Evolutionary conservation across 2,329 filamentous ascomycete genomes (phyloP), one percentile per base, ranked within the genome.

Genomic region (Penicillium nordicum): DNA sequence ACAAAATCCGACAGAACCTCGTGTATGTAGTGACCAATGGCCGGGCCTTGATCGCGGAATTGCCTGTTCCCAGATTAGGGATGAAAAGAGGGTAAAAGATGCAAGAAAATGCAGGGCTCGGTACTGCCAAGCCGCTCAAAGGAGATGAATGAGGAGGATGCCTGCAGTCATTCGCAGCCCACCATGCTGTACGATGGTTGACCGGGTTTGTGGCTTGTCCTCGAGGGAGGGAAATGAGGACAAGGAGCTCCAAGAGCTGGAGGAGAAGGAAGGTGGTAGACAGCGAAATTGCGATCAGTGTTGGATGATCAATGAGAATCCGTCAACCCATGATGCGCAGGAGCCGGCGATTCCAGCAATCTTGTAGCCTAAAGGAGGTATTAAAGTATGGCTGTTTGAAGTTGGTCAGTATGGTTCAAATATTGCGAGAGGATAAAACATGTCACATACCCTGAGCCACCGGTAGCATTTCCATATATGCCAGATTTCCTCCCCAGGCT

Each of bases 341-440:
- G 89, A 90, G 55, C 94, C 94, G 11, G 90, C 88, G 61, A 97
- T 82, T 57, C 94, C 94, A 59, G 89, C 92, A 69, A 97, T 88
- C 63, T 82, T 90, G 76, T 94, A 97, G 47, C 93, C 93, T 63
- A 89, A 82, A 11, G 94, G 94, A 50, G 93, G 91, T 64, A 97
- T 89, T 58, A 99, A 80, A 34, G 87, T 94, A 72, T 92, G 88
- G 61, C 93, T 97, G 65, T 25, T 45, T 10, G 8, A 53, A 18
- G 25, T 18, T 25, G 23, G 54, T 67, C 48, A 66, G 60, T 32
- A 50, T 41, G 9, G 14, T 29, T 36, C 27, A 9, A 14, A 40
- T 16, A 48, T 38, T 10, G 29, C 61, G 55, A 40, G 21, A 38
- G 5, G 41, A 46, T 21, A 40, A 12, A 25, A 27, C 38, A 53